Conservation (phyloP, 225 moss, liverwort and hornwort species). For the Lunularia cruciata region DNA sequence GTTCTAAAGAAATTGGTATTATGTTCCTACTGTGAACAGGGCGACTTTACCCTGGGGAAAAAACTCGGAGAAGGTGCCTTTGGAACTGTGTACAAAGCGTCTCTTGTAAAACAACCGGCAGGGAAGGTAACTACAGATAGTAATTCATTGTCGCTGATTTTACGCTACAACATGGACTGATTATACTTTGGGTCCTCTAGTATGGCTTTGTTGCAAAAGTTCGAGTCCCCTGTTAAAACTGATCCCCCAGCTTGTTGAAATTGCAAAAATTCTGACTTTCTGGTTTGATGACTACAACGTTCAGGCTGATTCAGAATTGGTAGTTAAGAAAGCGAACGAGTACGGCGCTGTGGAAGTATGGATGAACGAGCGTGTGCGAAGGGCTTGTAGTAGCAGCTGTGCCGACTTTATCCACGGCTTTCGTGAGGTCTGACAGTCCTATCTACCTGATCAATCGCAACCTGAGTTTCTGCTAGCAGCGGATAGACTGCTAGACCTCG, state of each 20-base stretch:
- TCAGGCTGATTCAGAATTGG: slow-evolving; percentile 58
- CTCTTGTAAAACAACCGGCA: slow-evolving; percentile 44
- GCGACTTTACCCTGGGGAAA: slow-evolving; percentile 75
- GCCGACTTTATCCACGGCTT: slow-evolving; percentile 94
- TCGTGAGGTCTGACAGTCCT: slow-evolving; percentile 48
- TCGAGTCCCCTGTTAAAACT: too few species aligned
- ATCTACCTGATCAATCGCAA: too few species aligned
- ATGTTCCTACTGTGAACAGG: slow-evolving; percentile 28
- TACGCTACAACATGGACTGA: too few species aligned
- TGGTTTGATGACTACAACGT: neutral
- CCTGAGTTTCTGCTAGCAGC: too few species aligned
- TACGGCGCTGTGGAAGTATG: slow-evolving; percentile 96
- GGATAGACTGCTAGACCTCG: too few species aligned
- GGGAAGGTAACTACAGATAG: slow-evolving; percentile 41
- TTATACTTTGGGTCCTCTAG: too few species aligned
- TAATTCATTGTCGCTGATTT: too few species aligned
- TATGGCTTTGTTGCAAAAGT: too few species aligned
- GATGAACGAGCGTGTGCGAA: slow-evolving; percentile 99
- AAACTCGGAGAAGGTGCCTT: slow-evolving; percentile 98
- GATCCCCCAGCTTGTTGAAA: neutral
- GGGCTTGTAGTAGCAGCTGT: slow-evolving; percentile 89
- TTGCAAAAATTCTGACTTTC: too few species aligned
- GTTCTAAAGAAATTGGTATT: neutral
- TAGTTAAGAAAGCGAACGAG: slow-evolving; percentile 92
- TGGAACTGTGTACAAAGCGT: slow-evolving; percentile 90